These are phyloP conservation scores for Eudorina sp. DNA, from an alignment of 139 green algal species.

Conservation along the genomic window DNA sequence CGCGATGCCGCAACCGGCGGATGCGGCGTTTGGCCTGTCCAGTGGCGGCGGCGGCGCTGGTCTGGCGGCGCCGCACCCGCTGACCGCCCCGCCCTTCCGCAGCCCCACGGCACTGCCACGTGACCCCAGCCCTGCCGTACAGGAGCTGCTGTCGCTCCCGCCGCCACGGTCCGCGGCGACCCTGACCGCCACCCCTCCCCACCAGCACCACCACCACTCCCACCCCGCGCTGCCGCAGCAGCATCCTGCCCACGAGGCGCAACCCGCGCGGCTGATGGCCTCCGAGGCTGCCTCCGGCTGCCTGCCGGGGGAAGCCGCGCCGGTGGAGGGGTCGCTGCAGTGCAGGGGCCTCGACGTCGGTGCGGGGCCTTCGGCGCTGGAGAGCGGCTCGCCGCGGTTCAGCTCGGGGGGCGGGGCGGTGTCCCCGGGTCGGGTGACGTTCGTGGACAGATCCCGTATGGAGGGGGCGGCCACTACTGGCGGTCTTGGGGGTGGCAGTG, in stretches of 20 bases:
- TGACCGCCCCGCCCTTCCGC: not conserved
- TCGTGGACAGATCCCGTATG: not conserved
- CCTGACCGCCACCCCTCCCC: not conserved
- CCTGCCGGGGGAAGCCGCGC: not conserved
- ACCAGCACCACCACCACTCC: not conserved
- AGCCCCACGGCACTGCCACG: not conserved
- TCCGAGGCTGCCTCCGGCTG: not conserved
- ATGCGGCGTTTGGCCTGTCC: too few species aligned
- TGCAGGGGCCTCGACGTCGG: not conserved
- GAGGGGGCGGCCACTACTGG: not conserved
- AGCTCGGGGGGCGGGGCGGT: not conserved
- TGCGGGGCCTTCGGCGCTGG: not conserved
- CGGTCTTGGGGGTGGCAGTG: too few species aligned
- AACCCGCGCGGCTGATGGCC: not conserved
- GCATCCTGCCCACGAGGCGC: too few species aligned
- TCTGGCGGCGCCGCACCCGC: too few species aligned
- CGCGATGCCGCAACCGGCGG: too few species aligned
- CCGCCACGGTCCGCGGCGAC: not conserved
- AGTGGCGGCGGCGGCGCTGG: too few species aligned
- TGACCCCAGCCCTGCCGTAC: conserved; percentile 41
- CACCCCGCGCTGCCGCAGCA: not conserved
- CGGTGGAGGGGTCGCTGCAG: not conserved
- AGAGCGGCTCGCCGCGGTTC: not conserved
- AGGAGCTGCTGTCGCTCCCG: conserved; percentile 48
- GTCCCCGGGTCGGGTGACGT: conserved; percentile 8